Base-by-base conservation (phyloP, 179 eudicot genomes). In the Spinacia oleracea region DNA sequence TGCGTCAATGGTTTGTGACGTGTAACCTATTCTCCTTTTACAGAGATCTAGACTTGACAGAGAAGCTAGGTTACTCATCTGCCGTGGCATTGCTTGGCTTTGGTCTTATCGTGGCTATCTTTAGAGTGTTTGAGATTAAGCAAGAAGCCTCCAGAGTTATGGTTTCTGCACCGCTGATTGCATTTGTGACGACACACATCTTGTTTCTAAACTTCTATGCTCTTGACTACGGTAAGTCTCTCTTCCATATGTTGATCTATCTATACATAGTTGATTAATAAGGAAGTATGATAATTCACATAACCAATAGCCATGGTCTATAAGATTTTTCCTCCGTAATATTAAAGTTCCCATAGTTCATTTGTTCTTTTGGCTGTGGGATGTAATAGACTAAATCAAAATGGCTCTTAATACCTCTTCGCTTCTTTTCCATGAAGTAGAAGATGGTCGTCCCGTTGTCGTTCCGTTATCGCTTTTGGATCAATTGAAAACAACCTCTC, bases 61-160 rank as follows among this genome's bases (percentile, higher is more conserved):
- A 90, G 91, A 94, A 85, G 88, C 88, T 92, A 45, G 92, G 89
- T 73, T 89, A 89, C 82, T 91, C 91, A 6, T 91, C 93, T 80
- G 86, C 91, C 42, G 90, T 86, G 51, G 93, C 91, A 16, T 79
- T 91, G 56, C 87, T 89, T 65, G 97, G 97, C 29, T 91, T 81
- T 84, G 90, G 91, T 55, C 89, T 92, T 73, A 81, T 91, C 63
- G 45, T 92, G 81, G 84, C 97, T 20, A 85, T 91, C 64, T 72
- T 90, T 73, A 87, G 97, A 81, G 83, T 87, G 48, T 91, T 93
- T 85, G 82, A 77, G 70, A 75, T 93, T 40, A 87, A 84, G 76
- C 78, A 55, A 55, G 97, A 93, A 85, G 91, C 96, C 48, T 79
- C 87, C 67, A 89, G 93, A 81, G 92, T 91, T 79, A 93, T 91